Evolutionary conservation across 2,329 filamentous ascomycete species (phyloP).

Genomic region (Calonectria naviculata): DNA sequence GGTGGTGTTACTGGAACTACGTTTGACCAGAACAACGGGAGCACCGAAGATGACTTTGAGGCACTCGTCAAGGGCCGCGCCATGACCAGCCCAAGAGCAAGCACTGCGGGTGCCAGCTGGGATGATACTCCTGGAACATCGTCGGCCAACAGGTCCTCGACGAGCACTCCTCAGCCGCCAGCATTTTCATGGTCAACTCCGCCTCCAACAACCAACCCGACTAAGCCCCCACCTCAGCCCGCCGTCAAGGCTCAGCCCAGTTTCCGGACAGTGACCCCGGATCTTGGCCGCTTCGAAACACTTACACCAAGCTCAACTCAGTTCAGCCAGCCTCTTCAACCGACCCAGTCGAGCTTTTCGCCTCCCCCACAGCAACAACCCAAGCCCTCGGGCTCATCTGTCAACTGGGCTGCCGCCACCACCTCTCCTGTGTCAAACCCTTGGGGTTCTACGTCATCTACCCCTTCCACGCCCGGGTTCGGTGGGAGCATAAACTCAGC

Average conservation of each 20-base stretch:
- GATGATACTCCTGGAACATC: slow-evolving; percentile 53
- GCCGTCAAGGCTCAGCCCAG: slow-evolving; percentile 50
- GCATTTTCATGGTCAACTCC: slow-evolving; percentile 75
- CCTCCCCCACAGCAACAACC: slow-evolving; percentile 38
- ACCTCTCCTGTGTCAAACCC: slow-evolving; percentile 52
- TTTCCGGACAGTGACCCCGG: slow-evolving; percentile 70
- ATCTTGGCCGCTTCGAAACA: slow-evolving; percentile 64
- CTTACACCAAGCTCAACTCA: slow-evolving; percentile 71
- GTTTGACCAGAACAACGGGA: slow-evolving; percentile 63
- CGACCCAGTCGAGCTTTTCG: slow-evolving; percentile 46
- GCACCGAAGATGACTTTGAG: slow-evolving; percentile 83
- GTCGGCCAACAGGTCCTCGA: slow-evolving; percentile 47
- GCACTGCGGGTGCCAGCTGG: slow-evolving; percentile 61
- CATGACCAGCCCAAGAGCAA: slow-evolving; percentile 45
- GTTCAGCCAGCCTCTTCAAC: slow-evolving; percentile 70
- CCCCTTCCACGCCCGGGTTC: slow-evolving; percentile 43
- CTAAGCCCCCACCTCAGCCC: slow-evolving; percentile 45
- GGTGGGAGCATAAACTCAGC: slow-evolving; percentile 52
- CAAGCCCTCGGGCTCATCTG: slow-evolving; percentile 47
- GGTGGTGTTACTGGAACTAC: slow-evolving; percentile 72
- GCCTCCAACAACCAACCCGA: slow-evolving; percentile 52
- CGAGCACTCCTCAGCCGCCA: slow-evolving; percentile 55
- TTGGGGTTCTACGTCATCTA: slow-evolving; percentile 57
- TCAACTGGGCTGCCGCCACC: slow-evolving; percentile 63
- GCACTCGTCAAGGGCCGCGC: slow-evolving; percentile 81